These are phyloP conservation scores for Alternaria panax DNA, from an alignment of 2,329 filamentous ascomycete species.

Conservation along the genomic window DNA sequence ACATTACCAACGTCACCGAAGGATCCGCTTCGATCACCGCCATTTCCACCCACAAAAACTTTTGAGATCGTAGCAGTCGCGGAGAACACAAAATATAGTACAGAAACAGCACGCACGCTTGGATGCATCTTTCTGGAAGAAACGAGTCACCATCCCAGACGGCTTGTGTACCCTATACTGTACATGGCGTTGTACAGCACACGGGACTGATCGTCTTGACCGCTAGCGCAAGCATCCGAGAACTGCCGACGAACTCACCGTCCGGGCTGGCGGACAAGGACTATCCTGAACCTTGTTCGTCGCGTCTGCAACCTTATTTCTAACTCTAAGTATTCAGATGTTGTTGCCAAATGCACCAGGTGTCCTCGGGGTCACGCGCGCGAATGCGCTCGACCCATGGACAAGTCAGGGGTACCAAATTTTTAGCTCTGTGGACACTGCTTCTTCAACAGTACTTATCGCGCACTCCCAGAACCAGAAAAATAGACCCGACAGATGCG, in stretches of 20 bases:
- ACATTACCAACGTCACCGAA: background rate
- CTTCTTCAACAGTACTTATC: background rate
- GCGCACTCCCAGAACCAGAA: background rate
- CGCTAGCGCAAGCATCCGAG: slow-evolving; percentile 3
- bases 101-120: background rate
- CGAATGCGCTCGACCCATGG: background rate
- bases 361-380: background rate
- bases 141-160: background rate
- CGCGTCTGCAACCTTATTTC: slow-evolving; percentile 9
- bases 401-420: background rate
- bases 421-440: background rate
- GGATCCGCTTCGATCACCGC: background rate
- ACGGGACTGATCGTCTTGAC: background rate
- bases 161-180: background rate
- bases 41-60: background rate
- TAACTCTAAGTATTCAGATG: background rate
- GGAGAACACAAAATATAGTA: background rate
- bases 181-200: background rate
- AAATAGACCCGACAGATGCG: background rate
- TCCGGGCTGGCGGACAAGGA: background rate
- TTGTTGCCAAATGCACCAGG: background rate
- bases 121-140: background rate
- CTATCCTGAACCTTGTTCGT: background rate
- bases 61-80: background rate
- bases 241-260: slow-evolving; percentile 8